These are phyloP conservation scores for Avena sativa DNA, from an alignment of 176 grass and related monocot genomes.

Conservation along the genomic window DNA sequence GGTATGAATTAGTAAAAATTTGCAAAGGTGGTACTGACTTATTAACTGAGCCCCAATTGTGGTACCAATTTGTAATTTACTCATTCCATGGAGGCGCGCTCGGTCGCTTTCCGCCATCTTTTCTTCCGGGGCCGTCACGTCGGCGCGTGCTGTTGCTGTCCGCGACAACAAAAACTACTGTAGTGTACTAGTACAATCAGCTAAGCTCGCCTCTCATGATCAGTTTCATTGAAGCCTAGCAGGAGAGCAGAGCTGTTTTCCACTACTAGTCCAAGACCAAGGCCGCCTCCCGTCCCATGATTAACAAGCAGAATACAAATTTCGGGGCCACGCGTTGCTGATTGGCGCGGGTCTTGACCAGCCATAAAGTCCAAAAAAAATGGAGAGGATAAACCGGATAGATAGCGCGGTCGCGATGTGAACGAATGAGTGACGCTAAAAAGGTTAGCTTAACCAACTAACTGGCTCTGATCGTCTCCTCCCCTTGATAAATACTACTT, in stretches of 20 bases:
- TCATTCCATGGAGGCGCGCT: neutral
- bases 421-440: too few relatives aligned
- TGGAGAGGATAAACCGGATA: neutral
- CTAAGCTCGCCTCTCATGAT: neutral
- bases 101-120: neutral
- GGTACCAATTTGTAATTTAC: too few relatives aligned
- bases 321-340: neutral
- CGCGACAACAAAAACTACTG: neutral
- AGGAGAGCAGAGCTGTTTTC: neutral
- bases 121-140: neutral
- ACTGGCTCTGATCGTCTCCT: too few relatives aligned
- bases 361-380: too few relatives aligned
- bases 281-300: neutral
- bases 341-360: neutral
- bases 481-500: too few relatives aligned
- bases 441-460: too few relatives aligned
- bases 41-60: too few relatives aligned
- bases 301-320: neutral
- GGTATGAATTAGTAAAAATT: too few relatives aligned
- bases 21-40: too few relatives aligned
- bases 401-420: too few relatives aligned
- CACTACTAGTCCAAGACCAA: neutral
- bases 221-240: neutral
- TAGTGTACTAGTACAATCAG: neutral
- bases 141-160: slow-evolving; percentile 15